Percentiles rank a stretch among this genome's conserved stretches.
Conservation (phyloP, 2,329 filamentous ascomycete species). For the Penicillium sp. region DNA sequence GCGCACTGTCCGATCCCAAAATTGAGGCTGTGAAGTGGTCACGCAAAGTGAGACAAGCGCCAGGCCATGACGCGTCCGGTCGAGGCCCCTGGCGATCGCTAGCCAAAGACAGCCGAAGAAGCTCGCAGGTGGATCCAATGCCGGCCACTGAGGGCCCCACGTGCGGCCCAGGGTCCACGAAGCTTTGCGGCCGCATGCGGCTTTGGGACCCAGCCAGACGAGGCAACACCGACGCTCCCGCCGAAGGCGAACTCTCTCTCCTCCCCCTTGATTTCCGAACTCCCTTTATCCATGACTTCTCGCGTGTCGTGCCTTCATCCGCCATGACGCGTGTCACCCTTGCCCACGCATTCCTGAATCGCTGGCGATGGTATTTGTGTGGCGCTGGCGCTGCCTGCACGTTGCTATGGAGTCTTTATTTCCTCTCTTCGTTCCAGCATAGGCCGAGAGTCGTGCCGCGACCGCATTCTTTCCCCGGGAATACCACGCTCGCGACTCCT, state of each 20-base stretch:
- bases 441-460: not conserved
- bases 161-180: not conserved
- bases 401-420: slow-evolving; percentile 6
- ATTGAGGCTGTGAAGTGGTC: not conserved
- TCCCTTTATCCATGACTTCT: not conserved
- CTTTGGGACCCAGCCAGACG: not conserved
- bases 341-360: slow-evolving; percentile 1
- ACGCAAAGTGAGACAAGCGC: too few relatives aligned
- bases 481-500: not conserved
- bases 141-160: not conserved
- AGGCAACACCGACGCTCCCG: not conserved
- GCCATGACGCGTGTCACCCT: not conserved
- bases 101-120: not conserved
- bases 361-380: slow-evolving; percentile 17
- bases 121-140: not conserved
- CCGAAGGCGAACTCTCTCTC: not conserved
- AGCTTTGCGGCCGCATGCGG: not conserved
- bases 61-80: not conserved
- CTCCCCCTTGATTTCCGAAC: not conserved
- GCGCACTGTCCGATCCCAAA: not conserved
- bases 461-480: not conserved
- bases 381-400: not conserved
- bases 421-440: not conserved
- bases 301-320: not conserved
- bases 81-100: not conserved